These are phyloP conservation scores for Pseudocercospora macadamiae DNA, from an alignment of 2,329 filamentous ascomycete genomes.

Conservation along the genomic window DNA sequence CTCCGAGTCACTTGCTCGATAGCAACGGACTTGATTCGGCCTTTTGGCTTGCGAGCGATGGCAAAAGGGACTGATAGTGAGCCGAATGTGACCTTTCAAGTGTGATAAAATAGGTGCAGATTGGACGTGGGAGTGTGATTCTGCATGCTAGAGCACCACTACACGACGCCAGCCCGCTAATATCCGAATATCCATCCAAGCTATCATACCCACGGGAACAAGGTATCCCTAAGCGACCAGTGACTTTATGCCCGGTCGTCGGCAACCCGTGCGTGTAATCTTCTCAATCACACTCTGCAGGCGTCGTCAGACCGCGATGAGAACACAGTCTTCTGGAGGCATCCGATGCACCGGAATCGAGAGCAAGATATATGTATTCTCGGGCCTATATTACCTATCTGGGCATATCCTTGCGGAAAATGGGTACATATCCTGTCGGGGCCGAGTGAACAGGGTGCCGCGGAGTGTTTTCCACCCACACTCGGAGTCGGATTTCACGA, in stretches of 20 bases:
- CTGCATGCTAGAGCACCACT: background rate
- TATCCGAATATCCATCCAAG: background rate
- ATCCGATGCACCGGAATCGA: background rate
- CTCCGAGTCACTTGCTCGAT: too few relatives aligned
- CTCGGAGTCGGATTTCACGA: background rate
- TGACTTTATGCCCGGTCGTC: constrained; percentile 1
- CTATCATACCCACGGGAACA: background rate
- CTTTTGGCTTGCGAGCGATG: too few relatives aligned
- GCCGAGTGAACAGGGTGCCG: background rate
- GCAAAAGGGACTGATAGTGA: background rate
- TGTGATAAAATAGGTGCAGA: too few relatives aligned
- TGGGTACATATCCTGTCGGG: background rate
- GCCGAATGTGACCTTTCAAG: too few relatives aligned
- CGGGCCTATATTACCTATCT: background rate
- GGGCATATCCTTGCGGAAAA: background rate
- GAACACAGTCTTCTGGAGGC: background rate
- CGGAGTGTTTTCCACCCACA: background rate
- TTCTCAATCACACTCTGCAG: background rate
- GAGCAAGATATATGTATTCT: background rate
- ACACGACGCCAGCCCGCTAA: background rate
- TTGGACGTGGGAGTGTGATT: background rate
- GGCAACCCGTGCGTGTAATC: background rate
- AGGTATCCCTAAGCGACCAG: background rate
- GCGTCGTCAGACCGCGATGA: background rate
- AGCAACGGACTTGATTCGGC: too few relatives aligned